Percentiles rank a stretch among this genome's conserved stretches.
phyloP scores from a whole-genome alignment of 345 rosid genomes.

The Citrus australasica region DNA sequence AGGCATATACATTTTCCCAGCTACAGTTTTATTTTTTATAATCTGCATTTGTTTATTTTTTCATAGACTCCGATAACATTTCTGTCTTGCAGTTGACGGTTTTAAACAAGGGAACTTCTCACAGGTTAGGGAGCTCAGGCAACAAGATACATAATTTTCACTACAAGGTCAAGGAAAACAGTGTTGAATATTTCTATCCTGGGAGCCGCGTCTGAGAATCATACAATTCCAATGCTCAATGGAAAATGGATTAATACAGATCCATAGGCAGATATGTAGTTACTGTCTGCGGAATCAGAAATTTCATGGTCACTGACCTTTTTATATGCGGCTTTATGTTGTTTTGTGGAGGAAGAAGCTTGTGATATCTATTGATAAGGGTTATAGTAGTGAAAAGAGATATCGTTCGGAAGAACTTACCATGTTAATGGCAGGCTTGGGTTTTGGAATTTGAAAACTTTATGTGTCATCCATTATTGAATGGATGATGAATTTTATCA shows the following conservation, averaged over 20 bases:
- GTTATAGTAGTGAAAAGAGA: background rate
- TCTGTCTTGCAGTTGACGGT: conserved; percentile 56
- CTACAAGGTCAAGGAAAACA: conserved; percentile 72
- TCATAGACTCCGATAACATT: background rate
- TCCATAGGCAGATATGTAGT: background rate
- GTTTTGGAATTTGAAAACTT: too few relatives aligned
- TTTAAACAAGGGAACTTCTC: conserved; percentile 39
- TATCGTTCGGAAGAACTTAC: too few relatives aligned
- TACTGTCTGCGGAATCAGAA: background rate
- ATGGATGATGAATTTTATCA: too few relatives aligned
- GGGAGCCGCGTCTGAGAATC: conserved; percentile 43
- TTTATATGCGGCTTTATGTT: background rate
- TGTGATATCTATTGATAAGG: background rate
- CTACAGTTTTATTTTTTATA: background rate
- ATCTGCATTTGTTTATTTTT: background rate
- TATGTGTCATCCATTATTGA: too few relatives aligned
- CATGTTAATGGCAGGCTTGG: background rate
- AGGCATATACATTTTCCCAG: background rate
- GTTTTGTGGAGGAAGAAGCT: background rate
- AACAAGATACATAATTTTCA: conserved; percentile 71
- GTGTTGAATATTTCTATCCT: conserved; percentile 72
- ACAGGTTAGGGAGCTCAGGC: conserved; percentile 29
- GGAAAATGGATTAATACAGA: background rate
- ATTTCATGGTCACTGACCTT: background rate
- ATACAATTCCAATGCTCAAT: background rate